Evolutionary conservation across 257 asterid genomes (phyloP).

Genomic region (Handroanthus guayacan): DNA sequence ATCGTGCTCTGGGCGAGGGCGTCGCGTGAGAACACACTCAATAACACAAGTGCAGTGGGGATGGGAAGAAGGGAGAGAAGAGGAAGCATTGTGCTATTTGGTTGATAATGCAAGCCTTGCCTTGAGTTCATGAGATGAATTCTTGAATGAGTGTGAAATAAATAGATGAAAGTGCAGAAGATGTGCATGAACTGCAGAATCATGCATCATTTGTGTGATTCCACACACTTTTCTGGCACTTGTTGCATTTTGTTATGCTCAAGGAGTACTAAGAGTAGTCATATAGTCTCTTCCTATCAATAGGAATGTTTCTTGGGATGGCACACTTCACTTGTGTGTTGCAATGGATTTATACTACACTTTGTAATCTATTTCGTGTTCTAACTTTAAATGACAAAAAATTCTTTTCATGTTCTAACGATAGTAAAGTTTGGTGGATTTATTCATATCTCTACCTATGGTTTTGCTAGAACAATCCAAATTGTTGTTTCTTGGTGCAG

Average conservation of each 20-base stretch:
- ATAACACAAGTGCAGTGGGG: conserved; percentile 19
- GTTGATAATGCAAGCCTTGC: conserved; percentile 23
- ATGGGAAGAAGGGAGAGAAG: conserved; percentile 17
- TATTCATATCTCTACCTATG: no score
- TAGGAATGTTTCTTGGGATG: no score
- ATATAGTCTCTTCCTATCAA: no score
- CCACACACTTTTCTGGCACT: conserved; percentile 23
- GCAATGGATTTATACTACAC: no score
- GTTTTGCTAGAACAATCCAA: no score
- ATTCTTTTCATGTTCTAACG: no score
- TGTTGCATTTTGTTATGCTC: neutral
- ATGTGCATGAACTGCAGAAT: conserved; percentile 47
- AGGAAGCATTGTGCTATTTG: conserved; percentile 31
- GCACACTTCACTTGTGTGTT: no score
- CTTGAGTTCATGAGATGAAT: neutral
- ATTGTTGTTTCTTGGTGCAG: no score
- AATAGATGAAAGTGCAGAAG: conserved; percentile 42
- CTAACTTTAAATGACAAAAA: no score
- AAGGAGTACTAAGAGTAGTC: no score
- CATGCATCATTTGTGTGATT: conserved; percentile 56
- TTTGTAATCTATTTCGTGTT: no score
- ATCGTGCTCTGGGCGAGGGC: conserved; percentile 47
- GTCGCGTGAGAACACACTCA: conserved; percentile 13
- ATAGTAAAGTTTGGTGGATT: no score
- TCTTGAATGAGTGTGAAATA: conserved; percentile 8